Base-by-base conservation (phyloP, 2,329 filamentous ascomycete genomes). In the Cladobotryum protrusum region DNA sequence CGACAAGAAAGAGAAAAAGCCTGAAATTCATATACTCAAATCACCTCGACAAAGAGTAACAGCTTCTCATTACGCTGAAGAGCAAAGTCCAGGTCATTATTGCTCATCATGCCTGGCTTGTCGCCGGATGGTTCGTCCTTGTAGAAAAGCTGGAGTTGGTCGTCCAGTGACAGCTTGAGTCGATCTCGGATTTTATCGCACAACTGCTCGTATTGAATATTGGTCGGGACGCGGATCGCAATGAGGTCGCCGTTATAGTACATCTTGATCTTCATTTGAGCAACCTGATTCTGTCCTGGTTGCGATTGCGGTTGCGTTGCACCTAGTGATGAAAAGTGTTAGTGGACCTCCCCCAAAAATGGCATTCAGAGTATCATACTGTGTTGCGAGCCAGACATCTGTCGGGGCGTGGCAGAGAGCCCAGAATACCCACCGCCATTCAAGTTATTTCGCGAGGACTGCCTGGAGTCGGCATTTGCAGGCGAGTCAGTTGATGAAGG, bases 241-340 rank as follows among this genome's bases (percentile, higher is more conserved):
- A 96, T 92, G 50, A 95, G 82, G 58, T 96, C 92, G 53, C 91
- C 86, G 57, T 92, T 87, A 72, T 89, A 96, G 72, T 88, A 93
- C 48, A 96, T 86, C 72, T 97, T 97, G 65, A 97, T 87, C 69
- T 96, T 97, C 73, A 96, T 85, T 3, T 33, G 67, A 39, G 36
- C 36, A 39, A 40, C 43, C 24, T 24, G 37, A 5, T 37, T 34
- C 32, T 48, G 49, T 13, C 32, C 24, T 20, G 43, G 43, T n/a
- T 50, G 49, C 5, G 24, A 29, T 41, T 33, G 65, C 48, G 74
- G 70, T 53, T 54, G 53, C 45, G 36, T 9, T 39, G 17, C 17
- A 15, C 36, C 36, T 39, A 17, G 36, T n/a, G 13, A 17, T 36
- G 36, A 39, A 39, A 18, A 39, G n/a, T 8, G 36, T n/a, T 15